A percentile compares a stretch with the other conserved stretches of the same genome.
Conservation (phyloP, 768 basidiomycete species). For the Krasilnikovozyma curviuscula region DNA sequence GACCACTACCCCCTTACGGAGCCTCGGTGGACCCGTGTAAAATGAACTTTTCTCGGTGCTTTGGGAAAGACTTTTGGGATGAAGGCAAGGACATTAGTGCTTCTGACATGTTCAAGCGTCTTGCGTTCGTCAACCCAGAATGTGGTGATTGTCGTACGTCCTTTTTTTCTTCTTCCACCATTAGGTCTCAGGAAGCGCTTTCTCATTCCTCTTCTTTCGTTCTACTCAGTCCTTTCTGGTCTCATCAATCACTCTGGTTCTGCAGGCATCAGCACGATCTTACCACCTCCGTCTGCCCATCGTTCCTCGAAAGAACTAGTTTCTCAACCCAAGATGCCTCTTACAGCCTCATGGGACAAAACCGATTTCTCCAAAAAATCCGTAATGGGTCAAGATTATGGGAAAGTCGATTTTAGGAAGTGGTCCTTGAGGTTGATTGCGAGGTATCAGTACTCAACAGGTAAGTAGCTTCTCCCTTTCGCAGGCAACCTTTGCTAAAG, state of each 20-base stretch:
- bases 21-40: conserved; percentile 1
- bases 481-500: no score
- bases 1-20: conserved; percentile 16
- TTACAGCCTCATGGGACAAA: conserved; percentile 17
- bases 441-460: conserved; percentile 20
- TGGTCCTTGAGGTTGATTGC: conserved; percentile 22
- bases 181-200: neutral
- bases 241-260: conserved; percentile 19
- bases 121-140: conserved; percentile 19
- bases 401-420: conserved; percentile 14
- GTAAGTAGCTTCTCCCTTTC: conserved; percentile 16
- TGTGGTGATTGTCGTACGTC: conserved; percentile 23
- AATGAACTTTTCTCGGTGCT: conserved; percentile 1
- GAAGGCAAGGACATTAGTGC: conserved; percentile 9
- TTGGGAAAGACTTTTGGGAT: conserved; percentile 1
- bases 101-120: conserved; percentile 18
- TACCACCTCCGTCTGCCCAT: conserved; percentile 12
- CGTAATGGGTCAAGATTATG: conserved; percentile 11
- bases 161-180: no score
- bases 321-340: conserved; percentile 20
- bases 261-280: conserved; percentile 19
- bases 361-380: conserved; percentile 18
- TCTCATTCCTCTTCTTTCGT: neutral
- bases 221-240: conserved; percentile 16
- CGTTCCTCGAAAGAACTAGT: conserved; percentile 9